phyloP scores from a whole-genome alignment of 192 early-diverging fungal genomes.

The Linnemannia elongata region DNA sequence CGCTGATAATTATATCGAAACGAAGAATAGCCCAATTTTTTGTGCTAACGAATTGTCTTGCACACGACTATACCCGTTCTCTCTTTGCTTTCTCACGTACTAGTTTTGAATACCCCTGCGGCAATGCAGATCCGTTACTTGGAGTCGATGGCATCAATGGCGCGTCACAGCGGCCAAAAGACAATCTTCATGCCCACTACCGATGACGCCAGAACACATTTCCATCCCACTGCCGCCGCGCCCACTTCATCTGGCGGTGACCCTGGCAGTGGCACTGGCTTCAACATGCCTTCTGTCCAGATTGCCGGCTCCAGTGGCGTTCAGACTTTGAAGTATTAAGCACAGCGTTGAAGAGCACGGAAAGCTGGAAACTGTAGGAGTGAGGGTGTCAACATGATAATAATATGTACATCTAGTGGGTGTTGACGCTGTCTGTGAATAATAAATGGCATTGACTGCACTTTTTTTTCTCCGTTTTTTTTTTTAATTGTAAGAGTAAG shows the following conservation, averaged over 20 bases:
- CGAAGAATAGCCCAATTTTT: too few species aligned
- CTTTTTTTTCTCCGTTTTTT: too few species aligned
- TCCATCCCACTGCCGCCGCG: background rate
- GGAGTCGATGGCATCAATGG: conserved; percentile 85
- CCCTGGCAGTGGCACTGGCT: background rate
- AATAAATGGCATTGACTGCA: too few species aligned
- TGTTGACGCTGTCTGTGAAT: too few species aligned
- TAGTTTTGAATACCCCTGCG: conserved; percentile 83
- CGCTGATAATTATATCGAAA: too few species aligned
- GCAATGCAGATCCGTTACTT: conserved; percentile 93
- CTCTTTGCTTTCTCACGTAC: background rate
- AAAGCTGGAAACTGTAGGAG: too few species aligned
- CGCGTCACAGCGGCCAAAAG: conserved; percentile 80
- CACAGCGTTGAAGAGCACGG: too few species aligned
- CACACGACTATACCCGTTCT: background rate
- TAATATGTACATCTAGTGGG: too few species aligned
- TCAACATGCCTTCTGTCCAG: conserved; percentile 5
- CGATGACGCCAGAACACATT: conserved; percentile 39
- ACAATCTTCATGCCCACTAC: conserved; percentile 75
- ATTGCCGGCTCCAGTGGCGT: background rate
- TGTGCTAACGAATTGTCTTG: too few species aligned
- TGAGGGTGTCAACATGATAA: too few species aligned
- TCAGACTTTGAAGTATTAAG: background rate
- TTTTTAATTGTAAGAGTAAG: background rate
- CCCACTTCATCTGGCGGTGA: background rate